phyloP scores from a whole-genome alignment of 306 rosid genomes.

The Geum urbanum region DNA sequence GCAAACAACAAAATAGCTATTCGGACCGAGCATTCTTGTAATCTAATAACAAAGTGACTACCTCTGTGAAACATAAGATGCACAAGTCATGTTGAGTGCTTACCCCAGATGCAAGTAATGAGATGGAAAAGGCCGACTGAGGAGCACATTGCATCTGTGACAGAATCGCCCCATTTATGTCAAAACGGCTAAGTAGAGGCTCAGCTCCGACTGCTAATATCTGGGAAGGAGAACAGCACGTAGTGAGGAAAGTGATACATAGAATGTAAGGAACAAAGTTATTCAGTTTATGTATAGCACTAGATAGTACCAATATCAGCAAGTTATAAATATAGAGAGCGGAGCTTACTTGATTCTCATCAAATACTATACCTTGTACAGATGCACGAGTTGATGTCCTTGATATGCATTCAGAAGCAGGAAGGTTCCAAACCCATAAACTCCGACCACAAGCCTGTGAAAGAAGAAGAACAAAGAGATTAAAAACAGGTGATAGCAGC shows the following conservation, averaged over 20 bases:
- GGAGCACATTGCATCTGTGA: constrained; percentile 91
- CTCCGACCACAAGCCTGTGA: constrained; percentile 76
- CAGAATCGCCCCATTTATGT: constrained; percentile 73
- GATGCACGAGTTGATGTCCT: constrained; percentile 51
- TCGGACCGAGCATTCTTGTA: not conserved
- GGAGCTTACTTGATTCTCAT: constrained; percentile 69
- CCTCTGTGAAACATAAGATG: not conserved
- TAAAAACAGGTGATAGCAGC: not conserved
- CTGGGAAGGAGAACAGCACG: constrained; percentile 33
- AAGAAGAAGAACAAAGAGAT: constrained; percentile 1
- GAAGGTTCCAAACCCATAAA: constrained; percentile 89
- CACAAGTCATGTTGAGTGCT: constrained; percentile 22
- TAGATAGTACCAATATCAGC: not conserved
- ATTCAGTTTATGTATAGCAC: not conserved
- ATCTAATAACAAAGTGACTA: not conserved
- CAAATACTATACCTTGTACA: constrained; percentile 74
- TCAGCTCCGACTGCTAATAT: constrained; percentile 81
- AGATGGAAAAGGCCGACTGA: constrained; percentile 69
- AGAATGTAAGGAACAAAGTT: not conserved
- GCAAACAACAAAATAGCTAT: not conserved
- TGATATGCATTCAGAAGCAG: constrained; percentile 75
- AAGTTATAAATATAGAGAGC: not conserved
- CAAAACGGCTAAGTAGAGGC: constrained; percentile 66
- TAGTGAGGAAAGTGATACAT: not conserved
- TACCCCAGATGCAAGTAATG: constrained; percentile 78